These are phyloP conservation scores for Porcisia hertigi DNA, from an alignment of 208 protist species.

Conservation along the genomic window DNA sequence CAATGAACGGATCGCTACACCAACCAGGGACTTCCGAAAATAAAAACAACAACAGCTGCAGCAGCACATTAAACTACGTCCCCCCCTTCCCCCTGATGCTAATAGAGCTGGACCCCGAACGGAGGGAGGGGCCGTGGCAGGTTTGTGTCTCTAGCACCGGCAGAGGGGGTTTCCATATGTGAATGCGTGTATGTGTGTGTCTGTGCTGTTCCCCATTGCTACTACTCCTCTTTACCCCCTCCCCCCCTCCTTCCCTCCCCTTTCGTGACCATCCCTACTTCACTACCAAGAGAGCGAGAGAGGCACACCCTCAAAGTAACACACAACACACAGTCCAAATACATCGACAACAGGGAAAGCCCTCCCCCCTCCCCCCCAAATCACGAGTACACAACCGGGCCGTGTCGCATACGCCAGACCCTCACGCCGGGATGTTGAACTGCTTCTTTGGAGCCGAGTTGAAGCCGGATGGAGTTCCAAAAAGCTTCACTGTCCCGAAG, in stretches of 20 bases:
- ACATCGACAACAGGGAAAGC: neutral
- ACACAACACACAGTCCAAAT: neutral
- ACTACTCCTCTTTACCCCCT: neutral
- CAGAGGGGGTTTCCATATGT: neutral
- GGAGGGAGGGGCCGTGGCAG: neutral
- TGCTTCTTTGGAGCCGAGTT: slow-evolving; percentile 86
- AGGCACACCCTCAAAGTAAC: neutral
- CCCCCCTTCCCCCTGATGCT: neutral
- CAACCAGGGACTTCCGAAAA: no score
- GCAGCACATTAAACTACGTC: no score
- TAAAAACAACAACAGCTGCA: no score
- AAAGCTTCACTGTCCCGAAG: slow-evolving; percentile 64
- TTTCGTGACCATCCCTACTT: neutral
- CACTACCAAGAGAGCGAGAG: neutral
- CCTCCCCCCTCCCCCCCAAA: no score
- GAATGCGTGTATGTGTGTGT: neutral
- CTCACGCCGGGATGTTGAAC: slow-evolving; percentile 49
- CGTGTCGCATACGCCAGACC: neutral
- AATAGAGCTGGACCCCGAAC: neutral
- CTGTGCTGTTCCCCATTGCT: neutral
- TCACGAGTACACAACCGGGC: no score
- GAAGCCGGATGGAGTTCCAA: slow-evolving; percentile 49
- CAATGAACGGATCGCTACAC: no score
- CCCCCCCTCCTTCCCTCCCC: neutral
- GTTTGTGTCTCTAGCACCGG: neutral